phyloP scores from a whole-genome alignment of 805 yeast species.

The Cyberlindnera amylophila region DNA sequence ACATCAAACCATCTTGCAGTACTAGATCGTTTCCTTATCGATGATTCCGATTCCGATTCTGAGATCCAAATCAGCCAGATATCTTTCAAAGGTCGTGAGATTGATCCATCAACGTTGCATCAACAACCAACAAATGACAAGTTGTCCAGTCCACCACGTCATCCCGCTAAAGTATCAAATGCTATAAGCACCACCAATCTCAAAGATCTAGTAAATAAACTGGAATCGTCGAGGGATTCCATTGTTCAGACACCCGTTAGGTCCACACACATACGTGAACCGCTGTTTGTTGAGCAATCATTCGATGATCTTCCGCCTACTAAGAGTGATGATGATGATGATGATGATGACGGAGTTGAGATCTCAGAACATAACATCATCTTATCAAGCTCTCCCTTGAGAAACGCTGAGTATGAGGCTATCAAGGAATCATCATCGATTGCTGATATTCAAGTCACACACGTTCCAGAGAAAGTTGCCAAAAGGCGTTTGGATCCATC shows the following conservation, averaged over 20 bases:
- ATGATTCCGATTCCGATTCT: too few species aligned
- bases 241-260: constrained; percentile 4
- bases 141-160: background rate
- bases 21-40: too few species aligned
- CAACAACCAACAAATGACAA: too few species aligned
- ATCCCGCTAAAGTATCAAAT: background rate
- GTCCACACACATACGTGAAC: background rate
- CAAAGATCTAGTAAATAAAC: too few species aligned
- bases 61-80: background rate
- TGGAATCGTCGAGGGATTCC: too few species aligned
- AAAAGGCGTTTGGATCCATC: too few species aligned
- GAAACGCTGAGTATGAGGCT: background rate
- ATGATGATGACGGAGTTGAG: background rate
- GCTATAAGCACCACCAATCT: too few species aligned
- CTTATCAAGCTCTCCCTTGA: constrained; percentile 10
- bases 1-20: background rate
- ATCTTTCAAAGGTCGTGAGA: background rate
- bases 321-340: background rate
- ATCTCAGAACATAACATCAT: constrained; percentile 9
- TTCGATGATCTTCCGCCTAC: background rate
- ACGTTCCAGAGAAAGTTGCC: background rate
- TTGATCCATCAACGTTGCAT: too few species aligned
- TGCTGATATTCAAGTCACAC: constrained; percentile 1
- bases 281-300: constrained; percentile 6
- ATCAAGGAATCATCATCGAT: constrained; percentile 6